Conservation (phyloP, 768 basidiomycete species). For the Lactarius indigo region DNA sequence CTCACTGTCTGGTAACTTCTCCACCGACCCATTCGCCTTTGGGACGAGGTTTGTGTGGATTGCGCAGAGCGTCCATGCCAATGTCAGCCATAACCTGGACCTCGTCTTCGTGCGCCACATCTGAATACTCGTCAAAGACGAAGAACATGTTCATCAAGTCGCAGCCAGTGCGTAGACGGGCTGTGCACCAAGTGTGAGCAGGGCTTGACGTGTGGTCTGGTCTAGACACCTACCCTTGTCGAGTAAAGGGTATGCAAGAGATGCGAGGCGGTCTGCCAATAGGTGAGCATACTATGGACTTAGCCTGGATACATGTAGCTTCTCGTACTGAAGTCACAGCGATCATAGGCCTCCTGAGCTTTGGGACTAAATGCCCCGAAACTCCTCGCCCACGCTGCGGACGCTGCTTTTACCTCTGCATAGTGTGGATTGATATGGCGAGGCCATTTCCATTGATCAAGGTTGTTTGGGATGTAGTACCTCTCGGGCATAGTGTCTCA, state of each 20-base stretch:
- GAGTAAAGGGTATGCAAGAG: conserved; percentile 28
- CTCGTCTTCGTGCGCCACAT: conserved; percentile 21
- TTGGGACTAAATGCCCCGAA: conserved; percentile 28
- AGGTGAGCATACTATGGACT: not conserved
- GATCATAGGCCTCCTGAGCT: conserved; percentile 27
- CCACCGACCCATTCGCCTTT: conserved; percentile 27
- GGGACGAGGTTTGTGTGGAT: conserved; percentile 27
- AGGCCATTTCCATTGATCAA: conserved; percentile 29
- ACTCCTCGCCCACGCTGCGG: conserved; percentile 26
- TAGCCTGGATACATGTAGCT: not conserved
- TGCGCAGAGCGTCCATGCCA: conserved; percentile 27
- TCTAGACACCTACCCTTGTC: conserved; percentile 18
- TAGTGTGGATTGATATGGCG: conserved; percentile 29
- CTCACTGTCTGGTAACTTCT: conserved; percentile 28
- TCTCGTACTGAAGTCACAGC: conserved; percentile 29
- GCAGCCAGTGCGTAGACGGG: conserved; percentile 25
- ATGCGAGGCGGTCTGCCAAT: conserved; percentile 27
- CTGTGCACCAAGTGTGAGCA: conserved; percentile 7
- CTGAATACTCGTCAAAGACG: conserved; percentile 30
- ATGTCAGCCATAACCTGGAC: conserved; percentile 26
- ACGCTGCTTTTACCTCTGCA: conserved; percentile 25
- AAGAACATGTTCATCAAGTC: conserved; percentile 32
- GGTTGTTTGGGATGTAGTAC: conserved; percentile 21
- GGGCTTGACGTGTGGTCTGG: not conserved
- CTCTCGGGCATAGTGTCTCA: conserved; percentile 10